Base-by-base conservation (phyloP, 805 yeast species). In the Candida arabinofermentans region DNA sequence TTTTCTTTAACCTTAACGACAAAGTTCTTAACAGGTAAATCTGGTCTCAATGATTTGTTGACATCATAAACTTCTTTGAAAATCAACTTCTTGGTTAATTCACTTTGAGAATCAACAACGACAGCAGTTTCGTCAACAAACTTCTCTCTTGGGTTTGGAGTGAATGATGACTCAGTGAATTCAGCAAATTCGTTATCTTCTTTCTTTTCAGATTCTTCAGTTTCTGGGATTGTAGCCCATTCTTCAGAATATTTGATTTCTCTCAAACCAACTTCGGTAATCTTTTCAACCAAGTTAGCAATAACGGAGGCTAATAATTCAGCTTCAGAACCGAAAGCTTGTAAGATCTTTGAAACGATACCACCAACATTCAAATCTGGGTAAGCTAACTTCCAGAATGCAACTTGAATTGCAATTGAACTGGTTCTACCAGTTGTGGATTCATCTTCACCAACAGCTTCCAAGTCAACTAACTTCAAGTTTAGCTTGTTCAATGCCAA, bases 1-100 rank as follows among this genome's bases (percentile, higher is more conserved):
- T 90, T 90, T 61, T 86, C 93, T 64, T 88, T 84, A 40, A 91
- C 97, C 64, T 83, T 87, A 42, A 89, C 95, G 38, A 89, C 75
- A 57, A 81, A 89, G 68, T 86, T 89, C 61, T 83, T 72, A 38
- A 85, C 83, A 18, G 96, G 88, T 48, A 87, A 71, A 54, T 91
- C 98, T 22, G 98, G 98, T 69, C 96, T 83, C 58, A 91, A 72
- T 8, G 72, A 69, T 36, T 70, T 61, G n/a, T 64, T 51, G 36
- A 79, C 70, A 14, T 66, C 71, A 57, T 70, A 91, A 7, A 96
- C 90, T 64, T 91, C 97, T 40, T 76, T 73, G 77, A 91, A 91
- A 13, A 86, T 74, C 44, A 90, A 61, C 54, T 78, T 81, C 67
- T 84, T 80, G 19, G 89, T 78, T 36, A 83, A 66, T 29, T 79